Conservation (phyloP, 2,329 filamentous ascomycete species). For the Arthrobotrys sphaeroides region DNA sequence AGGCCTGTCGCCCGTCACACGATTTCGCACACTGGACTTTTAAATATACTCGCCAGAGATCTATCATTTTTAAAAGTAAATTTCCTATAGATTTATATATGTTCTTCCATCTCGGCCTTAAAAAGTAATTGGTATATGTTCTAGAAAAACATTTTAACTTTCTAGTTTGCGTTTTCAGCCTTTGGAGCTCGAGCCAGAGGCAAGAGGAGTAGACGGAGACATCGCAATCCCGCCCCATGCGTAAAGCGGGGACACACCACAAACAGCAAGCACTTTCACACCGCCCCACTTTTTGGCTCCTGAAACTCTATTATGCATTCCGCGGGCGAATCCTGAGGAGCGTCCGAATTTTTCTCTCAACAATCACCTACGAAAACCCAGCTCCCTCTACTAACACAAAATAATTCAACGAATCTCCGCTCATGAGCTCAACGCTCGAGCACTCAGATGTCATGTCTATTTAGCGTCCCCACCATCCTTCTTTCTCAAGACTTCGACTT, state of each 20-base stretch:
- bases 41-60: conserved; percentile 13
- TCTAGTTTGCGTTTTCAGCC: background rate
- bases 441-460: background rate
- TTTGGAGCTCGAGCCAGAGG: background rate
- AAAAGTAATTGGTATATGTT: background rate
- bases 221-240: conserved; percentile 11
- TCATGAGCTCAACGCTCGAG: too few relatives aligned
- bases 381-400: background rate
- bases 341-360: background rate
- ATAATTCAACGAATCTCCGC: background rate
- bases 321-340: background rate
- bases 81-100: conserved; percentile 5
- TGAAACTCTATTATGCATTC: conserved; percentile 30
- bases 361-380: background rate
- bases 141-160: background rate
- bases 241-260: conserved; percentile 15
- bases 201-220: background rate
- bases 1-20: conserved; percentile 36
- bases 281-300: conserved; percentile 19
- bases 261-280: conserved; percentile 10
- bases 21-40: conserved; percentile 26
- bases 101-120: background rate
- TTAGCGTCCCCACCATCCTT: background rate
- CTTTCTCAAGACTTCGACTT: background rate
- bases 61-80: conserved; percentile 20